These are phyloP conservation scores for Zygoascus tannicola DNA, from an alignment of 805 yeast species.

Conservation along the genomic window DNA sequence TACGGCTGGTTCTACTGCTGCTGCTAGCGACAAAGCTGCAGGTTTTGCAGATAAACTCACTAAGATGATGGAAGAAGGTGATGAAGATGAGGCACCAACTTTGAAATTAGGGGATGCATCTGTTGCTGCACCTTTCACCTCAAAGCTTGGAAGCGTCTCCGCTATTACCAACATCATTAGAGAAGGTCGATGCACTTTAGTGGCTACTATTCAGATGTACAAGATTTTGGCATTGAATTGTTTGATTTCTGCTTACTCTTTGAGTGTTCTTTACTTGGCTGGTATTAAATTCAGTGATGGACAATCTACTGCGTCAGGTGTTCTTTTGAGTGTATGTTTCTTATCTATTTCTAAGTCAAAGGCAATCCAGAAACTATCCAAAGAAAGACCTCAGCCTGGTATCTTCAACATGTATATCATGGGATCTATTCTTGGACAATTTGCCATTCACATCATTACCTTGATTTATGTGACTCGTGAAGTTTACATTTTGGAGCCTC, in stretches of 20 bases:
- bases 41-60: constrained; percentile 58
- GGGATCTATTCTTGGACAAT: constrained; percentile 96
- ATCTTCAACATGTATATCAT: constrained; percentile 90
- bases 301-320: constrained; percentile 94
- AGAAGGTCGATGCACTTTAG: constrained; percentile 97
- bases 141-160: constrained; percentile 83
- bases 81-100: constrained; percentile 78
- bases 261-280: constrained; percentile 87
- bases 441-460: constrained; percentile 81
- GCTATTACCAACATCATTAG: constrained; percentile 90
- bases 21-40: constrained; percentile 31
- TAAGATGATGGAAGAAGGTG: constrained; percentile 45
- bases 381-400: constrained; percentile 95
- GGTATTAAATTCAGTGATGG: constrained; percentile 98
- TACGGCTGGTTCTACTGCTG: constrained; percentile 28
- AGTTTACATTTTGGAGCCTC: constrained; percentile 83
- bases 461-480: constrained; percentile 75
- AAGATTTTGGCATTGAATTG: constrained; percentile 95
- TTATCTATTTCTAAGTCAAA: constrained; percentile 89
- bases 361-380: constrained; percentile 79
- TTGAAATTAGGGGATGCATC: constrained; percentile 97
- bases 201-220: constrained; percentile 97
- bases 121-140: constrained; percentile 97
- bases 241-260: constrained; percentile 90
- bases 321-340: constrained; percentile 87